Evolutionary conservation across 2,329 filamentous ascomycete genomes (phyloP), one percentile per base, ranked within the genome.

Genomic region (Penicillium hordei): DNA sequence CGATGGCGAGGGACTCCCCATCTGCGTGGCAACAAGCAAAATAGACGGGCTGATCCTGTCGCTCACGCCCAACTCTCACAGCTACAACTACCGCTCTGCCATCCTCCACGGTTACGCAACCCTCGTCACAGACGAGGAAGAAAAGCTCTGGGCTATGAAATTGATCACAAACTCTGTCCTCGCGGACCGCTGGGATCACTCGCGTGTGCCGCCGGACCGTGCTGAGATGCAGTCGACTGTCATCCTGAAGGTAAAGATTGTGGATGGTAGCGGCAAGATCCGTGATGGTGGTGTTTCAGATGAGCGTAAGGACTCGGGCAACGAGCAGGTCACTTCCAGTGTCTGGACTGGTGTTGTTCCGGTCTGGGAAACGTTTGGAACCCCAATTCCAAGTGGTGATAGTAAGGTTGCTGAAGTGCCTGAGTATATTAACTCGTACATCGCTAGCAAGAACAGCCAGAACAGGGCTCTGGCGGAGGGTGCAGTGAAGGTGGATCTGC

Each of bases 11-110:
- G 87, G 88, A 10, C 74, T 95, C 21, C 89, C 91, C 1, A 77
- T 95, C 42, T 89, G 85, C 68, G 80, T 94, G 34, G 83, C 88
- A 23, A 89, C 89, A 1, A 89, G 86, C 45, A 86, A 89, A 70
- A 76, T 95, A 39, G 90, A 96, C 76, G 91, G 91, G 39, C 79
- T 94, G 52, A 86, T 96, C 9, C 84, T 96, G 33, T 84, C 89
- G 21, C 82, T 95, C 15, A 91, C 91, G 0, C 89, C 91, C 13
- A 89, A 90, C 78, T 85, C 84, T 58, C 90, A 95, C 79, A 90
- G 85, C 77, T 93, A 91, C 79, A 93, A 95, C 79, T 96, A 94
- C 78, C 89, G 90, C 61, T 91, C 87, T 39, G 89, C 89, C 12
- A 79, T 91, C 9, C 80, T 94, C 13, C 91, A 93, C 68, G 92